A percentile compares a stretch with the other conserved stretches of the same genome.
Conservation (phyloP, 202 grass and related monocot genomes). For the Hordeum pubiflorum region DNA sequence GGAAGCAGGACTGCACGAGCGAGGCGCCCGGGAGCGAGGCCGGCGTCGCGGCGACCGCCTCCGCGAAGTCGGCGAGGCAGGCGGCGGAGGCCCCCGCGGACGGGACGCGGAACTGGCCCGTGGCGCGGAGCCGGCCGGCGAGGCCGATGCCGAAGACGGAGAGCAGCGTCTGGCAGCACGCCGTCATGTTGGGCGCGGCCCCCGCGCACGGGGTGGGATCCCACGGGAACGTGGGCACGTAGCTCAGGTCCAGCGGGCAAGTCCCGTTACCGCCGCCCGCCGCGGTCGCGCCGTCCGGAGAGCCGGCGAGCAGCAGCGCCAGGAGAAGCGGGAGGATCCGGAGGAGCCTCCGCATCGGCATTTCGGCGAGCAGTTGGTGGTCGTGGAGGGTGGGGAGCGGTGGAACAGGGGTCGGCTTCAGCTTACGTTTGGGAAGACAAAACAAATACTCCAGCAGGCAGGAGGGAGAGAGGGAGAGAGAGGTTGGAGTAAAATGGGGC, state of each 20-base stretch:
- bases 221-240: slow-evolving; percentile 65
- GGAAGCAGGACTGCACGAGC: slow-evolving; percentile 50
- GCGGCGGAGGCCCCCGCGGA: slow-evolving; percentile 22
- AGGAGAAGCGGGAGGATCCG: neutral
- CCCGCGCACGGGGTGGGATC: slow-evolving; percentile 41
- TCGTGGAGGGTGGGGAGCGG: neutral
- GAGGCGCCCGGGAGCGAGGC: slow-evolving; percentile 21
- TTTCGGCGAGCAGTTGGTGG: slow-evolving; percentile 16
- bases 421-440: neutral
- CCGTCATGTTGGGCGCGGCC: slow-evolving; percentile 27
- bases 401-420: neutral
- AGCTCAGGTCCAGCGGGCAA: slow-evolving; percentile 57
- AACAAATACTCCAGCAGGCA: neutral
- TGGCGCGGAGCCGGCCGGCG: slow-evolving; percentile 50
- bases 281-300: neutral
- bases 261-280: slow-evolving; percentile 17
- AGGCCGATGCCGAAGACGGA: slow-evolving; percentile 49
- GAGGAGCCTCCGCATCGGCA: neutral
- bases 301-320: neutral
- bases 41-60: slow-evolving; percentile 17
- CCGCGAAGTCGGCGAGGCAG: slow-evolving; percentile 25
- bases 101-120: slow-evolving; percentile 61
- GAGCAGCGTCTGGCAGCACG: slow-evolving; percentile 54
- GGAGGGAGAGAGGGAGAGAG: neutral
- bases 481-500: slow-evolving; percentile 11